A percentile compares a stretch with the other conserved stretches of the same genome.
Evolutionary conservation across 768 basidiomycete genomes (phyloP).

Genomic region (Tulasnella sp.): DNA sequence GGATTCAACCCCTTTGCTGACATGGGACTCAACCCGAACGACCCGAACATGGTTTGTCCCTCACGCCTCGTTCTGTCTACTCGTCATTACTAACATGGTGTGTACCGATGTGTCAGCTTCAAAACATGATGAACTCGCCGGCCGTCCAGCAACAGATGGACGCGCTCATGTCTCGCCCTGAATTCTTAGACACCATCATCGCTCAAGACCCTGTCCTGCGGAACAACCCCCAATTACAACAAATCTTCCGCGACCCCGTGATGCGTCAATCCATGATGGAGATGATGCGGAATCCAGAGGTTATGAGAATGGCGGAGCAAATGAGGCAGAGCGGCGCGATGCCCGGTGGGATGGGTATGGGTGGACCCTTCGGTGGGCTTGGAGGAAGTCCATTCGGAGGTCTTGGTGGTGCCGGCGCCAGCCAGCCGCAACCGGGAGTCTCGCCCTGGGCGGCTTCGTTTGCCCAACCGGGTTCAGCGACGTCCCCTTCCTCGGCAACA

Average conservation of each 20-base stretch:
- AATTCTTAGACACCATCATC: constrained; percentile 62
- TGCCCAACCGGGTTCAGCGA: not conserved
- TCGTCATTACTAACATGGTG: not conserved
- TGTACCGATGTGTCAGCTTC: constrained; percentile 44
- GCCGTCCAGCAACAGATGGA: constrained; percentile 86
- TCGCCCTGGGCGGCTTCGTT: not conserved
- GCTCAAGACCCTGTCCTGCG: constrained; percentile 51
- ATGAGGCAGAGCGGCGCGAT: constrained; percentile 47
- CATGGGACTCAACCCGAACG: constrained; percentile 83
- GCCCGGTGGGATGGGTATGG: constrained; percentile 12
- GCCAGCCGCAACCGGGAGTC: not conserved
- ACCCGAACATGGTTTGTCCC: constrained; percentile 80
- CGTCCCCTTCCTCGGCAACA: constrained; percentile 24
- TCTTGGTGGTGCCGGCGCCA: not conserved
- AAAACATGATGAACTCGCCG: constrained; percentile 77
- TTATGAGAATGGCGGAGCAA: constrained; percentile 64
- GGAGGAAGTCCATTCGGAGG: not conserved
- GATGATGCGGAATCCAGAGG: constrained; percentile 77
- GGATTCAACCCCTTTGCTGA: constrained; percentile 88
- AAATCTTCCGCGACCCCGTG: constrained; percentile 65
- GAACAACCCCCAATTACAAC: constrained; percentile 67
- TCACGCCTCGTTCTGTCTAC: not conserved
- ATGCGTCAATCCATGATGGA: constrained; percentile 43
- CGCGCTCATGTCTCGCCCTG: constrained; percentile 75
- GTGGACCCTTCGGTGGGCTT: not conserved